Evolutionary conservation across 2,329 filamentous ascomycete species (phyloP).

Genomic region (Aspergillus sp.): DNA sequence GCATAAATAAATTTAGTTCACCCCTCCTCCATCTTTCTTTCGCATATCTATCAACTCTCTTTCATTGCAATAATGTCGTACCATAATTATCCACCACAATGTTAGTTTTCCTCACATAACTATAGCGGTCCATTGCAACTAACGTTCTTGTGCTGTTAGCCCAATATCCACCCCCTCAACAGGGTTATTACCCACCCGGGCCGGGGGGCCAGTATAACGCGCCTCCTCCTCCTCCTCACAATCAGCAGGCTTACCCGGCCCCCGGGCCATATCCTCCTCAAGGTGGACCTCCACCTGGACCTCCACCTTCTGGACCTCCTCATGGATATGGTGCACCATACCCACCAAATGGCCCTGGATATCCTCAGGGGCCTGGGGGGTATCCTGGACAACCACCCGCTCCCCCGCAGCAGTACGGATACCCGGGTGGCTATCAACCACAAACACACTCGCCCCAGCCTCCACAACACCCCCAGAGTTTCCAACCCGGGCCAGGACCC

Average conservation of each 20-base stretch:
- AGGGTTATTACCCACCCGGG: neutral
- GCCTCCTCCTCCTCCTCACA: neutral
- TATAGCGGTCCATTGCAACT: neutral
- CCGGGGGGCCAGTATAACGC: no score
- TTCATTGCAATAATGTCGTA: constrained; percentile 2
- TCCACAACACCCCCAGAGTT: neutral
- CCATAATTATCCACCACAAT: neutral
- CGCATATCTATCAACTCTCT: neutral
- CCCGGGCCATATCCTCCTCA: neutral
- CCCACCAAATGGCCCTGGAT: neutral
- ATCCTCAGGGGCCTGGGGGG: neutral
- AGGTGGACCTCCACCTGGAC: neutral
- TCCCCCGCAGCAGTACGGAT: neutral
- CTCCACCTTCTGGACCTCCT: neutral
- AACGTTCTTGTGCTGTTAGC: neutral
- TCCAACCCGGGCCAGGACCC: neutral
- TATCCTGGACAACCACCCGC: neutral
- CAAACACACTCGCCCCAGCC: constrained; percentile 7
- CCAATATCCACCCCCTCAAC: neutral
- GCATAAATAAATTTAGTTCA: neutral
- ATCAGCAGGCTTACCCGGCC: neutral
- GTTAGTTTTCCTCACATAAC: neutral
- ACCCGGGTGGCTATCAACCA: constrained; percentile 2
- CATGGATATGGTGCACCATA: neutral
- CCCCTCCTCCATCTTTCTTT: neutral